Evolutionary conservation across 352 stramenopile species (phyloP).

Genomic region (Phytophthora rubi): DNA sequence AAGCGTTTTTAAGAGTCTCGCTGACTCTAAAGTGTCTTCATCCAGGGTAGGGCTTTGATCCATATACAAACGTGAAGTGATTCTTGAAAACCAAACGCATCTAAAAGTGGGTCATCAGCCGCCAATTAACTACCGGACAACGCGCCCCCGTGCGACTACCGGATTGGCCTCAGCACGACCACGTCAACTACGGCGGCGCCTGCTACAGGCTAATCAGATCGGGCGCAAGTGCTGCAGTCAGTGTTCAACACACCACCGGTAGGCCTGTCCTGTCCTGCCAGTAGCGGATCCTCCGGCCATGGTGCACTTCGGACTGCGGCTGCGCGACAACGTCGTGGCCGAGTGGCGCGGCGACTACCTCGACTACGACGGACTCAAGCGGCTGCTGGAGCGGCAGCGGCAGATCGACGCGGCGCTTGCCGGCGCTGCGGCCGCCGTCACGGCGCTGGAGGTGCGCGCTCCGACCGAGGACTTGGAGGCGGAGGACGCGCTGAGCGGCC

Average conservation of each 20-base stretch:
- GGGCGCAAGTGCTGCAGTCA: no score
- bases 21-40: no score
- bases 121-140: not conserved
- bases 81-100: not conserved
- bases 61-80: not conserved
- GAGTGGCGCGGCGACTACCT: conserved; percentile 91
- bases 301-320: conserved; percentile 79
- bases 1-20: no score
- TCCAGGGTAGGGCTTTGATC: no score
- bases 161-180: conserved; percentile 9
- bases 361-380: conserved; percentile 91
- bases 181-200: conserved; percentile 11
- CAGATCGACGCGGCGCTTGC: conserved; percentile 47
- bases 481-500: conserved; percentile 29
- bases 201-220: conserved; percentile 27
- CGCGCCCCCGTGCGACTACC: not conserved
- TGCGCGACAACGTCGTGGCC: conserved; percentile 86
- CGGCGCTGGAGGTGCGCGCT: conserved; percentile 19
- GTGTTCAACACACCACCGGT: no score
- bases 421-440: conserved; percentile 18
- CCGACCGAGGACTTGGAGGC: conserved; percentile 32
- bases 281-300: conserved; percentile 40
- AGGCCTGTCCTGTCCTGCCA: not conserved
- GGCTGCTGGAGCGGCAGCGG: conserved; percentile 70
- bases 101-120: not conserved